Percentiles rank a stretch among this genome's conserved stretches.
Conservation (phyloP, 2,329 filamentous ascomycete genomes). For the Colletotrichum magnum region DNA sequence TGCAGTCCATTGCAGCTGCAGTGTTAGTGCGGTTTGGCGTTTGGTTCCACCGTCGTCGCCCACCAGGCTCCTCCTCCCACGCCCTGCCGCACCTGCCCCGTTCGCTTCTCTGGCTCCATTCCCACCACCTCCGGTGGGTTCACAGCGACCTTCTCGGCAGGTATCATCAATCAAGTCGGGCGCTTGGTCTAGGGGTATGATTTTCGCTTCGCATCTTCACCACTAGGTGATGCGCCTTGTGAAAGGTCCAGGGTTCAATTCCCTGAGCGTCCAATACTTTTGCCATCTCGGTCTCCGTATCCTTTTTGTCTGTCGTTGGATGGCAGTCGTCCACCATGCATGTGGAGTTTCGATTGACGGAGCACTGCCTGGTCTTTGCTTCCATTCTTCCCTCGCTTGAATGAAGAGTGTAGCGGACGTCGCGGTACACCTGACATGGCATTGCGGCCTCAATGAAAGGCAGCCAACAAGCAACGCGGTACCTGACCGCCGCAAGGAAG, state of each 20-base stretch:
- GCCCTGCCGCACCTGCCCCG: not conserved
- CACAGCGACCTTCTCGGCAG: not conserved
- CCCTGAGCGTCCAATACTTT: conserved; percentile 6
- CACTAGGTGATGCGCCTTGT: not conserved
- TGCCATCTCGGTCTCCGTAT: not conserved
- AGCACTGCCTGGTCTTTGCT: too few relatives aligned
- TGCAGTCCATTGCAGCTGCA: too few relatives aligned
- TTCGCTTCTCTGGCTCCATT: not conserved
- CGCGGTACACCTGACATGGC: too few relatives aligned
- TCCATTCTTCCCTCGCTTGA: too few relatives aligned
- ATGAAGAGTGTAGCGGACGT: too few relatives aligned
- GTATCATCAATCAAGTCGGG: not conserved
- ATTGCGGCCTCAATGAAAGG: too few relatives aligned
- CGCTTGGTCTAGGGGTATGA: conserved; percentile 28
- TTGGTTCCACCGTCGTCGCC: too few relatives aligned
- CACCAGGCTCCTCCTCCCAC: not conserved
- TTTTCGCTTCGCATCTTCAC: conserved; percentile 24
- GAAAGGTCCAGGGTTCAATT: conserved; percentile 30
- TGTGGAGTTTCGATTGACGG: too few relatives aligned
- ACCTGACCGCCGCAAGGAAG: too few relatives aligned
- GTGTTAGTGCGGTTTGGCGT: too few relatives aligned
- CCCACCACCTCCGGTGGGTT: not conserved
- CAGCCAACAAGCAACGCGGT: too few relatives aligned
- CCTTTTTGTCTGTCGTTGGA: not conserved
- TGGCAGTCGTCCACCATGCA: not conserved